These are phyloP conservation scores for Hymenoscyphus fraxineus DNA, from an alignment of 2,329 filamentous ascomycete species.

Conservation along the genomic window DNA sequence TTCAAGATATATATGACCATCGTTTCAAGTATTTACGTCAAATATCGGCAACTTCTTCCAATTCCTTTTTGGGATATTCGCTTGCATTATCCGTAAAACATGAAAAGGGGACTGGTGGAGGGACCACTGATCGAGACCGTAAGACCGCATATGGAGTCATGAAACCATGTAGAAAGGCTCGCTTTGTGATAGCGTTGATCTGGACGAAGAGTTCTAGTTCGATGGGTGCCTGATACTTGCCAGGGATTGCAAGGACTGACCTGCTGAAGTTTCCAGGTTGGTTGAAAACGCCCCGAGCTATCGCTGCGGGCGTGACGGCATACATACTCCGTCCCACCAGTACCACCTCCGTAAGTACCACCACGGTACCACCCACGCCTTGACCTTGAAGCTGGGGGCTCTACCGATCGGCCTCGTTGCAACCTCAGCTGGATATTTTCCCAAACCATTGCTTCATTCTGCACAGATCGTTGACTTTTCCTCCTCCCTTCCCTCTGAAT, in stretches of 20 bases:
- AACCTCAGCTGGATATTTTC: conserved; percentile 2
- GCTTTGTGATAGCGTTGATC: not conserved
- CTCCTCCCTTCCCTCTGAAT: not conserved
- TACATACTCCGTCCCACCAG: not conserved
- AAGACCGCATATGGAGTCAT: not conserved
- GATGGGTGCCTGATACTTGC: not conserved
- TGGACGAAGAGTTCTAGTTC: not conserved
- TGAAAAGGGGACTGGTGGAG: too few species aligned
- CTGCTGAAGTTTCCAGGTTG: not conserved
- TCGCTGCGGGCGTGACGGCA: not conserved
- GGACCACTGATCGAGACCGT: not conserved
- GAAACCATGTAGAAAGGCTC: not conserved
- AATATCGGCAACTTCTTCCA: too few species aligned
- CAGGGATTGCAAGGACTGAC: not conserved
- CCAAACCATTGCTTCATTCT: conserved; percentile 10
- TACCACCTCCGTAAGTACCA: not conserved
- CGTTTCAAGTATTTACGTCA: too few species aligned
- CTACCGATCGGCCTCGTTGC: conserved; percentile 10
- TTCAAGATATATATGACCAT: too few species aligned
- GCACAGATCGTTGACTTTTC: conserved; percentile 1
- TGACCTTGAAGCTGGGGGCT: not conserved
- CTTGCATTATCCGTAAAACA: too few species aligned
- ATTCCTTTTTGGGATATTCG: too few species aligned
- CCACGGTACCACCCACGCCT: too few species aligned
- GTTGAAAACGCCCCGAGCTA: not conserved